These are phyloP conservation scores for Cenchrus purpureus DNA, from an alignment of 176 grass and related monocot genomes.

Conservation along the genomic window DNA sequence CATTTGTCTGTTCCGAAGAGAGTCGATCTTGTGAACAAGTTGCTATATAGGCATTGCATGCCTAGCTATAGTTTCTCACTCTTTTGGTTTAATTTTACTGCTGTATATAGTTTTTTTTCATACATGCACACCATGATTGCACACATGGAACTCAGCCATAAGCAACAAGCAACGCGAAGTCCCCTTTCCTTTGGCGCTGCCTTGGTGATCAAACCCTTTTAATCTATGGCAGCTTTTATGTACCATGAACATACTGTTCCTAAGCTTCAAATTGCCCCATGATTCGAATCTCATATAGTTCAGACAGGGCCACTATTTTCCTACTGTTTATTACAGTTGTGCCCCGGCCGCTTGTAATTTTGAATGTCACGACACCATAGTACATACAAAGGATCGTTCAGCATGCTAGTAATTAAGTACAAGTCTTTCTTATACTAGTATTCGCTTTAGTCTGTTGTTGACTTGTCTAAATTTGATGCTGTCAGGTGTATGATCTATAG, in stretches of 20 bases:
- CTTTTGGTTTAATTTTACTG: not conserved
- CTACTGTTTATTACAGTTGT: not conserved
- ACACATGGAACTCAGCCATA: slow-evolving; percentile 19
- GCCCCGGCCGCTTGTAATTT: too few relatives aligned
- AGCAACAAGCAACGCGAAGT: not conserved
- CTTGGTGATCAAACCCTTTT: slow-evolving; percentile 18
- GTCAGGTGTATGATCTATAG: too few relatives aligned
- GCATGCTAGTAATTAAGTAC: too few relatives aligned
- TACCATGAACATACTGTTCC: not conserved
- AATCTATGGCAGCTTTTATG: slow-evolving; percentile 43
- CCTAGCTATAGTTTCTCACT: not conserved
- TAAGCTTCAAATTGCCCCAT: slow-evolving; percentile 36
- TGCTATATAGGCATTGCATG: not conserved
- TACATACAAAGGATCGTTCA: not conserved
- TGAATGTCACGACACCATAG: too few relatives aligned
- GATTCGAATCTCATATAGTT: not conserved
- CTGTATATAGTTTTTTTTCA: not conserved
- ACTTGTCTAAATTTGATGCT: too few relatives aligned
- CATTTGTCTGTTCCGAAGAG: not conserved
- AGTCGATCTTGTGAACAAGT: not conserved
- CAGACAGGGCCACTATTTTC: not conserved
- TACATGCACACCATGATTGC: slow-evolving; percentile 35
- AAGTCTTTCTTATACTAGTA: not conserved
- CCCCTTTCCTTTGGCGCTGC: slow-evolving; percentile 30
- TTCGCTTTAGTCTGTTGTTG: slow-evolving; percentile 19